These are phyloP conservation scores for Petunia axillaris DNA, from an alignment of 257 asterid species.

Conservation along the genomic window DNA sequence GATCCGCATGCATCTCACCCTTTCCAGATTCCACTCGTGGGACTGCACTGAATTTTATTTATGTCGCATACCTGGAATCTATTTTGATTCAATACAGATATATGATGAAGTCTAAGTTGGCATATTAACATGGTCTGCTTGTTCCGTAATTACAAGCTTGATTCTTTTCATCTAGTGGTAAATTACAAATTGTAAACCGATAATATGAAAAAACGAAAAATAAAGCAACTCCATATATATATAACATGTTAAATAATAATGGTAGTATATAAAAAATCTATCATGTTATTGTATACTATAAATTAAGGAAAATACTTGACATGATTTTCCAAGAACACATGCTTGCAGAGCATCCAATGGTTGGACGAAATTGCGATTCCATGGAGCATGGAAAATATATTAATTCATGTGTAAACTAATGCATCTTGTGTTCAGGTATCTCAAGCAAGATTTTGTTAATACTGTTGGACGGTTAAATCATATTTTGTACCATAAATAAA, in stretches of 20 bases:
- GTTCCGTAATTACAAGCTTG: not conserved
- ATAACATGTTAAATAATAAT: no score
- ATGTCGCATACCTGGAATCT: slow-evolving; percentile 17
- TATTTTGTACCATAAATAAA: not conserved
- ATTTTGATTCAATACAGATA: slow-evolving; percentile 1
- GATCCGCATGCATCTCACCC: no score
- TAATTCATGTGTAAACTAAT: no score
- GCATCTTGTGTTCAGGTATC: not conserved
- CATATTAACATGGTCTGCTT: not conserved
- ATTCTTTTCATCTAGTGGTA: no score
- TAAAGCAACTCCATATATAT: no score
- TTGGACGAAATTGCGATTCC: slow-evolving; percentile 24
- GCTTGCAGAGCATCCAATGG: slow-evolving; percentile 42
- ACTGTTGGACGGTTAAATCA: no score
- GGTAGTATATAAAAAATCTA: no score
- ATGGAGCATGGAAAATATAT: not conserved
- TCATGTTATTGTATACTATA: no score
- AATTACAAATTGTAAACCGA: not conserved
- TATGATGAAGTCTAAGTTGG: slow-evolving; percentile 19
- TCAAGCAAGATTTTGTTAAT: not conserved
- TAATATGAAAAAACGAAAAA: no score
- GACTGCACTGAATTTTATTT: not conserved
- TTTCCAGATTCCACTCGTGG: no score
- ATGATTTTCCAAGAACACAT: slow-evolving; percentile 38
- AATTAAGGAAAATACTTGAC: not conserved